Base-by-base conservation (phyloP, 2,329 filamentous ascomycete species). In the Diaporthe helianthi region DNA sequence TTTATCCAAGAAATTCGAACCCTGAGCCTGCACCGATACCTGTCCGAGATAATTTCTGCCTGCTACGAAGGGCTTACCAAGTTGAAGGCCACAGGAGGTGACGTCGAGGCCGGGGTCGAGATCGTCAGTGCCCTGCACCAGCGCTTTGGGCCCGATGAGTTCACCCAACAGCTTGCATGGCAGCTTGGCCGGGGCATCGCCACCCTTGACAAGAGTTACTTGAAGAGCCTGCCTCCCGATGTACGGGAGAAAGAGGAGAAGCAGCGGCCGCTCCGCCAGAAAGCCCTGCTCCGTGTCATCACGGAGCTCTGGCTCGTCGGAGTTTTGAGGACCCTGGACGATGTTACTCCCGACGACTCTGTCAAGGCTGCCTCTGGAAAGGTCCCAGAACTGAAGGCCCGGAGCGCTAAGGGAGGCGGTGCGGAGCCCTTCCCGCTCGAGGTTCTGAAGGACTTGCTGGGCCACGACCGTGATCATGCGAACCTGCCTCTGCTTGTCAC, bases 241-340 rank as follows among this genome's bases (percentile, higher is more conserved):
- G 88, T 94, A 36, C 92, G 93, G 64, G 97, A 99, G 79, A 92
- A 93, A 73, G 96, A 99, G 79, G 96, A 99, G 81, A 97, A 97
- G 80, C 96, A 99, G 71, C 91, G 96, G 7, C 85, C 98, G 49
- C 87, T 89, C 38, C 89, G 96, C 66, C 97, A 99, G 79, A 89
- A 96, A 69, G 87, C 94, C 7, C 86, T 99, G 26, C 82, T 99
- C 66, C 90, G 94, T 46, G 92, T 99, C 15, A 94, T 97, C 41
- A 98, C 96, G 2, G 96, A 99, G 79, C 85, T 99, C 44, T 99
- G 97, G 97, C 88, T 99, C 5, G 93, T 97, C 22, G 93, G 93
- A 33, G 91, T 96, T 51, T 80, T 99, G 73, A 89, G 92, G 75
- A 98, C 94, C 51, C 84, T 98, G 70, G 88, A 91, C 73, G 88